These are phyloP conservation scores for Gyrodon lividus DNA, from an alignment of 768 basidiomycete genomes.

Conservation along the genomic window DNA sequence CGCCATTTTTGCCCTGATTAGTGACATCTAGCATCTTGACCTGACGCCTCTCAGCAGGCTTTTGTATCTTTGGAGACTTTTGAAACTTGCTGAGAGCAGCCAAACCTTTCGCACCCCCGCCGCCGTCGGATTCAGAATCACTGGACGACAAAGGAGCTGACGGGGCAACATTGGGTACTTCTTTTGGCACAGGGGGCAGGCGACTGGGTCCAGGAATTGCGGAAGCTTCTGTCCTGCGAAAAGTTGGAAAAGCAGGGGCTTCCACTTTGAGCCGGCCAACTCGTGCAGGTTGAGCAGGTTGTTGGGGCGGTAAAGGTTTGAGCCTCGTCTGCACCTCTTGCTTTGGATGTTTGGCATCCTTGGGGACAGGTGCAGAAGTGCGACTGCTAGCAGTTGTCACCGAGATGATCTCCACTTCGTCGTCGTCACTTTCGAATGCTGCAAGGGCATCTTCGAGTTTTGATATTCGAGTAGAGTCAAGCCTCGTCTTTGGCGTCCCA, in stretches of 20 bases:
- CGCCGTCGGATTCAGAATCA: slow-evolving; percentile 48
- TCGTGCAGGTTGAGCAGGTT: slow-evolving; percentile 14
- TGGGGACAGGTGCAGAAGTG: slow-evolving; percentile 8
- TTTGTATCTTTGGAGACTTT: slow-evolving; percentile 58
- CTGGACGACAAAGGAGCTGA: slow-evolving; percentile 42
- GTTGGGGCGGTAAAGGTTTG: slow-evolving; percentile 13
- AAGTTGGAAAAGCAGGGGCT: slow-evolving; percentile 42
- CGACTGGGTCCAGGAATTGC: slow-evolving; percentile 34
- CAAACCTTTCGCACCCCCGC: slow-evolving; percentile 45
- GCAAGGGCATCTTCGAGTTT: slow-evolving; percentile 67
- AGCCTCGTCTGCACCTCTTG: slow-evolving; percentile 23
- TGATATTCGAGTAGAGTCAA: slow-evolving; percentile 54
- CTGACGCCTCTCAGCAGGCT: slow-evolving; percentile 56
- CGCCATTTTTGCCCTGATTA: slow-evolving; percentile 38
- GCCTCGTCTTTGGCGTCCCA: slow-evolving; percentile 47
- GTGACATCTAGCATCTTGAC: slow-evolving; percentile 63
- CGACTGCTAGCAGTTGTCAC: slow-evolving; percentile 26
- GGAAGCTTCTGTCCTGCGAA: slow-evolving; percentile 36
- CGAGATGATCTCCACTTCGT: slow-evolving; percentile 56
- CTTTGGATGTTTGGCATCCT: slow-evolving; percentile 12
- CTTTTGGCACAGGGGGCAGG: slow-evolving; percentile 19
- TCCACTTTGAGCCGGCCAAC: slow-evolving; percentile 35
- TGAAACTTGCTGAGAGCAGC: slow-evolving; percentile 58
- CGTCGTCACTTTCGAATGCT: slow-evolving; percentile 62
- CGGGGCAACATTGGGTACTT: slow-evolving; percentile 6